Base-by-base conservation (phyloP, 495 filamentous ascomycete genomes). In the Aspergillus leporis region DNA sequence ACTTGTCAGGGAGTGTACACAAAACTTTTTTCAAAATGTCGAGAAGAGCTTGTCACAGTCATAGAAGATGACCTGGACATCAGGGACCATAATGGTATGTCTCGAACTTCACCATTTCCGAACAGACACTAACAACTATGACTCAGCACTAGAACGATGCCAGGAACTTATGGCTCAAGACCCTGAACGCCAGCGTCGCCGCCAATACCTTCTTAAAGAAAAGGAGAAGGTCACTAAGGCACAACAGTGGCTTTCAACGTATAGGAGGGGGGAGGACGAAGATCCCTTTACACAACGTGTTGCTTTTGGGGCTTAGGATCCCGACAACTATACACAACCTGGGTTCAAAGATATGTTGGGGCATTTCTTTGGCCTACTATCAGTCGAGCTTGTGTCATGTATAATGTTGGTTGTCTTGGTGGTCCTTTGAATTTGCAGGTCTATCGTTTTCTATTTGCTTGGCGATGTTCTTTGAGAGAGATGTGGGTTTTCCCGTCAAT, bases 111-210 rank as follows among this genome's bases (percentile, higher is more conserved):
- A 40, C 10, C 3, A 40, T 40, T 40, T 9, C 3, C 36, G 36
- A n/a, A 23, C 62, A 67, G 45, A 64, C 43, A 19, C 23, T 28
- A 28, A 28, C 25, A 14, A 51, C 49, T 16, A 9, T 32, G 40
- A n/a, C 6, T 13, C 46, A 74, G 78, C 71, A 0, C 31, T 70
- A 19, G 68, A 75, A 8, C 65, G 70, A 16, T 79, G 79, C 51
- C 70, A 69, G 6, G 45, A 74, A 10, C 73, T 85, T 0, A 75
- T 87, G 60, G 79, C 78, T 0, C 81, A 83, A 30, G 78, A 85
- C 49, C 70, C 76, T 0, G 71, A 74, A 22, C 70, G 79, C 3
- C 76, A 80, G 53, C 52, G 41, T 0, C 68, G 70, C 4, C 78
- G 83, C 0, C 46, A 56, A 4, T 53, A 65, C 5, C 60, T 87